Conservation (phyloP, 495 filamentous ascomycete species). For the Astrothelium macrocarpum region DNA sequence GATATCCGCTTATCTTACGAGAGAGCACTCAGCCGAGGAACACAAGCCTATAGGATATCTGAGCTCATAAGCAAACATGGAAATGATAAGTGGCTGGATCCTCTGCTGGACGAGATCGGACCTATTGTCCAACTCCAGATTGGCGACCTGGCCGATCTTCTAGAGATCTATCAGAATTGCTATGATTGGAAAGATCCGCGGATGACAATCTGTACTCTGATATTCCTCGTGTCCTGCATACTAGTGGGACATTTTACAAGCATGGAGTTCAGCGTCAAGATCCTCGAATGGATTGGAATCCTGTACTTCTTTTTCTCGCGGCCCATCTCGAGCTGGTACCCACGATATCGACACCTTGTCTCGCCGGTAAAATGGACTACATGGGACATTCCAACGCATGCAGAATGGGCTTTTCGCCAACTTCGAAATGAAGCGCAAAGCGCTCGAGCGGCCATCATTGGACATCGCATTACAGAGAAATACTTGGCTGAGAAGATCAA, state of each 20-base stretch:
- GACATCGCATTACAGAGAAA: constrained; percentile 18
- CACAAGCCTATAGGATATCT: constrained; percentile 18
- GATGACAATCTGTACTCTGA: constrained; percentile 12
- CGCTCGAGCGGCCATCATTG: constrained; percentile 25
- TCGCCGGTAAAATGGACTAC: constrained; percentile 20
- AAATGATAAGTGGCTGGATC: constrained; percentile 23
- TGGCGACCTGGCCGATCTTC: constrained; percentile 22
- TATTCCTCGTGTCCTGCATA: constrained; percentile 15
- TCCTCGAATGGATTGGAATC: constrained; percentile 14
- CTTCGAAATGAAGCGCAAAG: constrained; percentile 29
- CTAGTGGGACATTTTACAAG: constrained; percentile 13
- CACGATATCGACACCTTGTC: constrained; percentile 22
- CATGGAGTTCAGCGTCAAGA: constrained; percentile 18
- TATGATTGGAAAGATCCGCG: constrained; percentile 23
- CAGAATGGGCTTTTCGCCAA: constrained; percentile 35
- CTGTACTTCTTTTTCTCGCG: constrained; percentile 23
- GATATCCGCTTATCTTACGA: constrained; percentile 20
- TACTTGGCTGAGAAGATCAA: constrained; percentile 14
- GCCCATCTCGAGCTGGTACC: constrained; percentile 20
- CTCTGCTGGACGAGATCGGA: constrained; percentile 22
- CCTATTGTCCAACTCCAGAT: constrained; percentile 22
- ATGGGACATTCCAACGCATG: constrained; percentile 28
- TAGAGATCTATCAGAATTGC: constrained; percentile 23
- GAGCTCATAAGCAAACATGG: constrained; percentile 26
- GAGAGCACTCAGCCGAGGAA: constrained; percentile 15